phyloP scores from a whole-genome alignment of 768 basidiomycete genomes.

The Favolaschia claudopus region DNA sequence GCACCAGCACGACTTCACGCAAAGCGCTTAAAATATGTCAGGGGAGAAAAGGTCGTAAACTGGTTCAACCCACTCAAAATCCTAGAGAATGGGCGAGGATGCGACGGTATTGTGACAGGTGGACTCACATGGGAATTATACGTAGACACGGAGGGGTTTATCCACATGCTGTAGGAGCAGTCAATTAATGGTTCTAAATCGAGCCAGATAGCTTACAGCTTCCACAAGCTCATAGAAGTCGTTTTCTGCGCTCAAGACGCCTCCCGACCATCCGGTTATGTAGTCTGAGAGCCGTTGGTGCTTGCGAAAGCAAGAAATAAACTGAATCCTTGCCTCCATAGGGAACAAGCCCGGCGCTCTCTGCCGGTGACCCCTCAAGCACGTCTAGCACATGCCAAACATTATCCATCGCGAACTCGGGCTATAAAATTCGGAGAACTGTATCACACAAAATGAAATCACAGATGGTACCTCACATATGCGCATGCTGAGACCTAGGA shows the following conservation, averaged over 20 bases:
- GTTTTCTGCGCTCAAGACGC: slow-evolving; percentile 87
- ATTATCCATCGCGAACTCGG: slow-evolving; percentile 86
- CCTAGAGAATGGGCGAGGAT: slow-evolving; percentile 11
- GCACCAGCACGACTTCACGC: slow-evolving; percentile 92
- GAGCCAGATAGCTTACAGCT: slow-evolving; percentile 59
- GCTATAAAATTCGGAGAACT: slow-evolving; percentile 43
- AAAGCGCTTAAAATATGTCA: slow-evolving; percentile 66
- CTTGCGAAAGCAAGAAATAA: slow-evolving; percentile 19
- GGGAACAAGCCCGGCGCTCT: slow-evolving; percentile 95
- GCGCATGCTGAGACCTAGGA: slow-evolving; percentile 94
- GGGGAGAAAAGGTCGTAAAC: neutral
- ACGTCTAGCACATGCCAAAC: slow-evolving; percentile 99
- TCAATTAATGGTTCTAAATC: neutral
- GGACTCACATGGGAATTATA: slow-evolving; percentile 95
- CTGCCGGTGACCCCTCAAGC: slow-evolving; percentile 94
- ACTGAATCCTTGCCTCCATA: slow-evolving; percentile 65
- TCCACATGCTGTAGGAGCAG: slow-evolving; percentile 77
- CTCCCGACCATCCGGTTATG: slow-evolving; percentile 93
- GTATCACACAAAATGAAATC: neutral
- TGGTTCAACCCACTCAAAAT: slow-evolving; percentile 22
- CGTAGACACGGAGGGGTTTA: slow-evolving; percentile 91
- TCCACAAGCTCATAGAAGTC: slow-evolving; percentile 98
- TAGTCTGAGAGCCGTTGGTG: slow-evolving; percentile 52
- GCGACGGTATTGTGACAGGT: slow-evolving; percentile 37
- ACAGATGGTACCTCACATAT: slow-evolving; percentile 65